Evolutionary conservation across 371 early-diverging fungal species (phyloP).

Genomic region (Lichtheimia corymbifera): DNA sequence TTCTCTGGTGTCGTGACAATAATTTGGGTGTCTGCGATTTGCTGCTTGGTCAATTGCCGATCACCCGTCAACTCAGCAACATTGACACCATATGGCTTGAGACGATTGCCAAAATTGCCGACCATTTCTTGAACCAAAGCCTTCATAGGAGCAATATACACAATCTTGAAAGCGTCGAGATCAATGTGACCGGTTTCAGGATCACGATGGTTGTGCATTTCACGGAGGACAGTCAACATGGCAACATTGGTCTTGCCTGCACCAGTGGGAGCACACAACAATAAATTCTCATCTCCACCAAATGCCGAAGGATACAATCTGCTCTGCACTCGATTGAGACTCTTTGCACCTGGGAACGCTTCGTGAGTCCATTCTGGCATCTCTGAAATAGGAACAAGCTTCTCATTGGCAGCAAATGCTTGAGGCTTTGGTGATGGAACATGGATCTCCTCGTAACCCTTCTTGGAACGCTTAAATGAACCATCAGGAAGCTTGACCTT

Average conservation of each 20-base stretch:
- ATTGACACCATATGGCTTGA: slow-evolving; percentile 79
- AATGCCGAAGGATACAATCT: slow-evolving; percentile 88
- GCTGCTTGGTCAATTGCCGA: slow-evolving; percentile 92
- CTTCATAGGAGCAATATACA: slow-evolving; percentile 99
- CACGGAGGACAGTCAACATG: slow-evolving; percentile 91
- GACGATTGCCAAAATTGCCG: slow-evolving; percentile 80
- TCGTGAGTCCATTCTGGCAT: slow-evolving; percentile 90
- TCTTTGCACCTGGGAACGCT: slow-evolving; percentile 74
- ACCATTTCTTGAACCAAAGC: slow-evolving; percentile 99
- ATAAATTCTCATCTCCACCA: slow-evolving; percentile 88
- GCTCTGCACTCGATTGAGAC: slow-evolving; percentile 94
- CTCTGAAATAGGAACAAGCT: slow-evolving; percentile 65
- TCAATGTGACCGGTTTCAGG: slow-evolving; percentile 76
- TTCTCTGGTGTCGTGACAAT: slow-evolving; percentile 99
- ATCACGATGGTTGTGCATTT: slow-evolving; percentile 79
- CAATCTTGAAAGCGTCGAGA: slow-evolving; percentile 90
- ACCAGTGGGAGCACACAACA: slow-evolving; percentile 99
- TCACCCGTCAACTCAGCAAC: slow-evolving; percentile 99
- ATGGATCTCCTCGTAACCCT: slow-evolving; percentile 96
- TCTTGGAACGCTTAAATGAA: slow-evolving; percentile 88
- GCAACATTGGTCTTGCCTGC: slow-evolving; percentile 99
- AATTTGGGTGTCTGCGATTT: slow-evolving; percentile 94
- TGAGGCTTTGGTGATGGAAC: slow-evolving; percentile 89
- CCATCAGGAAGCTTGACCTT: slow-evolving; percentile 93
- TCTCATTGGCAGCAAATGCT: slow-evolving; percentile 69